phyloP scores from a whole-genome alignment of 768 basidiomycete genomes.

The Trametes cingulata region DNA sequence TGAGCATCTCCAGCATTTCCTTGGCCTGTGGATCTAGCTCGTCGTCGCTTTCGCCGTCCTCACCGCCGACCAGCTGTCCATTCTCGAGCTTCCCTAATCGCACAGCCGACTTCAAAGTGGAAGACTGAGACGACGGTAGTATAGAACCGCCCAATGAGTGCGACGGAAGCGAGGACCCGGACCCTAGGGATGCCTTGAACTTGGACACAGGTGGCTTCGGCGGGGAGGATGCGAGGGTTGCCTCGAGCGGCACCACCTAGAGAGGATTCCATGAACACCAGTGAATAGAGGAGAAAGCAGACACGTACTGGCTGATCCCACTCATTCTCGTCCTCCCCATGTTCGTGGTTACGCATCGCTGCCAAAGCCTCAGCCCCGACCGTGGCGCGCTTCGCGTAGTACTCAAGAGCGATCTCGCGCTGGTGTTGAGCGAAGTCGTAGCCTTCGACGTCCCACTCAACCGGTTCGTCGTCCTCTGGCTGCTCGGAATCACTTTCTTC shows the following conservation, averaged over 20 bases:
- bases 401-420: conserved; percentile 73
- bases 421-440: conserved; percentile 66
- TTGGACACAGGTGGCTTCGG: conserved; percentile 58
- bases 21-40: conserved; percentile 27
- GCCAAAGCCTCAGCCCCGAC: conserved; percentile 56
- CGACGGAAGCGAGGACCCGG: conserved; percentile 26
- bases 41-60: conserved; percentile 34
- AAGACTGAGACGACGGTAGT: conserved; percentile 31
- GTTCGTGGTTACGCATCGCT: conserved; percentile 50
- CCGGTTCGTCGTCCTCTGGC: conserved; percentile 37
- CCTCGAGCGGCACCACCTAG: conserved; percentile 47
- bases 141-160: conserved; percentile 34
- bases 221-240: conserved; percentile 38
- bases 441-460: conserved; percentile 55
- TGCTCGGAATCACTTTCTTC: conserved; percentile 32
- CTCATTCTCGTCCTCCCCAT: conserved; percentile 40
- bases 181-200: conserved; percentile 57
- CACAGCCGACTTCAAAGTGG: conserved; percentile 29
- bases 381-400: conserved; percentile 58
- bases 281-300: neutral
- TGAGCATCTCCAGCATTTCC: conserved; percentile 31
- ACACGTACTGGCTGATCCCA: conserved; percentile 46
- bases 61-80: conserved; percentile 30
- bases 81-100: conserved; percentile 33
- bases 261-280: conserved; percentile 3